Percentiles rank a stretch among this genome's conserved stretches.
phyloP scores from a whole-genome alignment of 768 basidiomycete species.

The Suillus lakei region DNA sequence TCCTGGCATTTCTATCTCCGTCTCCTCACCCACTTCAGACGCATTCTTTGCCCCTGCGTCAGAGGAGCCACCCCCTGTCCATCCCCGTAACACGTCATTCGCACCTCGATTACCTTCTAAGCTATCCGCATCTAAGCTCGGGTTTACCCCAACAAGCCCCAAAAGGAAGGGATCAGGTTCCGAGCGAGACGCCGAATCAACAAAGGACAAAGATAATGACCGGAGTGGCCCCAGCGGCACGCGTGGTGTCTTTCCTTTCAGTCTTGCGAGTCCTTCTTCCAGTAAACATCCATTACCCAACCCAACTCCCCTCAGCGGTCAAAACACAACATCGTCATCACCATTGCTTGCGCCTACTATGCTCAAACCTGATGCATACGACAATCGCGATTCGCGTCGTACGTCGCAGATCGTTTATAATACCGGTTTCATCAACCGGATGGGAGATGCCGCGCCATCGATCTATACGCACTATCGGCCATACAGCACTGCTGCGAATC shows the following conservation, averaged over 20 bases:
- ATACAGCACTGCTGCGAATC: conserved; percentile 37
- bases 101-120: conserved; percentile 76
- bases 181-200: conserved; percentile 35
- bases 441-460: conserved; percentile 54
- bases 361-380: conserved; percentile 43
- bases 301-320: conserved; percentile 15
- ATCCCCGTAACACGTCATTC: conserved; percentile 70
- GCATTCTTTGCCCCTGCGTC: conserved; percentile 32
- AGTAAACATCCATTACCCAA: conserved; percentile 31
- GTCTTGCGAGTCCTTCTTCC: conserved; percentile 28
- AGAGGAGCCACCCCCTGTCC: conserved; percentile 49
- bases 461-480: conserved; percentile 33
- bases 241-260: conserved; percentile 38
- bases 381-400: conserved; percentile 51
- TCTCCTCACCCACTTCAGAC: conserved; percentile 49
- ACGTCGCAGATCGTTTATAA: conserved; percentile 81
- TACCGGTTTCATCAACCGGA: conserved; percentile 77
- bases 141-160: conserved; percentile 52
- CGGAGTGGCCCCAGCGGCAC: conserved; percentile 13
- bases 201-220: conserved; percentile 38
- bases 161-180: conserved; percentile 58
- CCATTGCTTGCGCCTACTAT: conserved; percentile 56
- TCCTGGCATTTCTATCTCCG: conserved; percentile 50
- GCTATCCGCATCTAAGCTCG: conserved; percentile 57
- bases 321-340: conserved; percentile 45